Base-by-base conservation (phyloP, 352 stramenopile genomes). In the Pythium vanterpoolii region DNA sequence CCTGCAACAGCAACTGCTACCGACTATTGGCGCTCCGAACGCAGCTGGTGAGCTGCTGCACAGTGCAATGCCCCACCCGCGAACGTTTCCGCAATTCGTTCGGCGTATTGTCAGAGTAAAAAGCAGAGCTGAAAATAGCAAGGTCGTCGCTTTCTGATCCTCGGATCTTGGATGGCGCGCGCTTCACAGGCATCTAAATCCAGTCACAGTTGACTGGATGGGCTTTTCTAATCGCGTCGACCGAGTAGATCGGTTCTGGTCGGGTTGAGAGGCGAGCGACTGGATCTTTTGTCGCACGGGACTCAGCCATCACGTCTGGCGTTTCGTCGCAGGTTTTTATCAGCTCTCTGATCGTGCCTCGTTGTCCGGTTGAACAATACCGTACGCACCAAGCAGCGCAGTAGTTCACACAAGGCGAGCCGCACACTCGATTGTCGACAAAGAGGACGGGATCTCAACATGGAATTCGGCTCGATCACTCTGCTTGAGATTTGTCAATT, bases 401-500 rank as follows among this genome's bases (percentile, higher is more conserved):
- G 9, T 34, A 38, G 42, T 21, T 30, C 44, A 30, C 13, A 47
- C 1, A 21, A 44, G 33, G 14, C 33, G n/a, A 24, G 28, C 18
- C 26, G 19, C 27, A 30, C 14, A 36, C 24, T 9, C 31, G 31
- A 34, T 47, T 43, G 34, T 56, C 34, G 28, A 44, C 16, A n/a
- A 45, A 43, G 34, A 24, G 6, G 33, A 31, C 28, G 28, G 26
- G n/a, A 24, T 40, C 26, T 8, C 10, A 31, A 31, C n/a, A 87
- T 87, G 77, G 73, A 83, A 23, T 57, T 80, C 30, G 72, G 72
- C 43, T 60, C 62, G 4, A 73, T 87, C 58, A 86, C 79, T 27
- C 56, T 92, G 42, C 63, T 94, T 39, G 77, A 91, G 52, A 72
- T 94, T 40, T 76, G 74, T 45, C 62, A 83, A 40, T 60, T 76